These are phyloP conservation scores for Mucor piriformis DNA, from an alignment of 371 early-diverging fungal genomes.

Conservation along the genomic window DNA sequence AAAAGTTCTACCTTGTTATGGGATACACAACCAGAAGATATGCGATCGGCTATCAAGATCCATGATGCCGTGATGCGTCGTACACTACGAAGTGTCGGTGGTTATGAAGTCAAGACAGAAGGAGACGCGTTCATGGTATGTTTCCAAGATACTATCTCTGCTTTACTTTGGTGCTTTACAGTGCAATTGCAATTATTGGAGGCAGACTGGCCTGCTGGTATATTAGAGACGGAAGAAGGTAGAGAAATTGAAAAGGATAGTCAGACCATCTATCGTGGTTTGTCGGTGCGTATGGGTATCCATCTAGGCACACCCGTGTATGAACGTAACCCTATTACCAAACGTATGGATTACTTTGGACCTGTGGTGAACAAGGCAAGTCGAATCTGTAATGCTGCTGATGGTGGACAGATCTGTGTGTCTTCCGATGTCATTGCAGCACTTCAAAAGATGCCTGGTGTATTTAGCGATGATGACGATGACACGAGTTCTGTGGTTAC, in stretches of 20 bases:
- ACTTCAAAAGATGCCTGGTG: constrained; percentile 45
- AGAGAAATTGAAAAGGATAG: constrained; percentile 69
- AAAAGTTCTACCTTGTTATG: constrained; percentile 94
- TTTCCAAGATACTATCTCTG: constrained; percentile 85
- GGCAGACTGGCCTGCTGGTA: constrained; percentile 93
- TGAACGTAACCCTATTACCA: constrained; percentile 89
- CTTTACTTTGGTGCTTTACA: constrained; percentile 89
- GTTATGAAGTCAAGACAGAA: constrained; percentile 98
- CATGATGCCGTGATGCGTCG: constrained; percentile 90
- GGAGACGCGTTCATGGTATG: constrained; percentile 97
- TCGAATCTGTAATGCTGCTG: constrained; percentile 85
- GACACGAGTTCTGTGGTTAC: constrained; percentile 10
- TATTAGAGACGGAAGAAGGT: constrained; percentile 80
- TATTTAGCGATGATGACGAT: constrained; percentile 33
- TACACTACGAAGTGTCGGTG: constrained; percentile 81
- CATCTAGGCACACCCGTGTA: constrained; percentile 92
- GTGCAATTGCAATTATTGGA: constrained; percentile 84
- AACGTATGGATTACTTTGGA: constrained; percentile 96
- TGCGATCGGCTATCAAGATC: constrained; percentile 88
- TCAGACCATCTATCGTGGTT: constrained; percentile 78
- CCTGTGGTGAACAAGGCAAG: constrained; percentile 92
- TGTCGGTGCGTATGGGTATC: constrained; percentile 95
- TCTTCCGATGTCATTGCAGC: constrained; percentile 68
- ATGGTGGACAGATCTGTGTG: constrained; percentile 90
- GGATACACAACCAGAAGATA: constrained; percentile 86